These are phyloP conservation scores for Xanthoceras sorbifolium DNA, from an alignment of 345 rosid species.

Conservation along the genomic window DNA sequence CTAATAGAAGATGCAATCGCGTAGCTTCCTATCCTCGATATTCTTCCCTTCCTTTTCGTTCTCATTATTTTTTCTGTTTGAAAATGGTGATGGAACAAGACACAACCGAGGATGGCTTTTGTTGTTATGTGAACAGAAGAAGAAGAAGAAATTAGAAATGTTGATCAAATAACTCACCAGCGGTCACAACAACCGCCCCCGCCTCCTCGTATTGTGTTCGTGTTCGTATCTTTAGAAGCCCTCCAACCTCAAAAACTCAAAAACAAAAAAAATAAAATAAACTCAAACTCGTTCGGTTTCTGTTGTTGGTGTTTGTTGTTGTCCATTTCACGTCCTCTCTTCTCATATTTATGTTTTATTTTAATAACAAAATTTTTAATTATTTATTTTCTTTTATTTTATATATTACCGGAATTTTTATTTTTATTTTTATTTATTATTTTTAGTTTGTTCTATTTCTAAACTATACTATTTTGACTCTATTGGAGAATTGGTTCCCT, in stretches of 20 bases:
- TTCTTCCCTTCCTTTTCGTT: slow-evolving; percentile 49
- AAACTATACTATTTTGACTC: too few relatives aligned
- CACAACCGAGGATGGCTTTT: neutral
- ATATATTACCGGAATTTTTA: neutral
- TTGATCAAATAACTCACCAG: neutral
- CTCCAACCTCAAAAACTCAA: neutral
- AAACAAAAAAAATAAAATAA: too few relatives aligned
- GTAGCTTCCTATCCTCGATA: slow-evolving; percentile 81
- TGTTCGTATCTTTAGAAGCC: neutral
- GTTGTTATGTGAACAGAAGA: neutral
- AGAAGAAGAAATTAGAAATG: neutral
- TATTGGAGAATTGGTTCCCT: too few relatives aligned
- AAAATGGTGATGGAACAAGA: neutral
- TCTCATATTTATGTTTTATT: neutral
- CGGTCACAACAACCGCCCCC: neutral
- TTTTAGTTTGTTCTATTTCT: too few relatives aligned
- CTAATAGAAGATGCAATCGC: slow-evolving; percentile 79
- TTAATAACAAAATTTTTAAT: too few relatives aligned
- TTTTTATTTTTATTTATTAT: too few relatives aligned
- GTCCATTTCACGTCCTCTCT: neutral
- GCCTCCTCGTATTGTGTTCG: neutral
- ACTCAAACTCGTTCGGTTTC: neutral
- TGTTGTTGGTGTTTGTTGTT: neutral
- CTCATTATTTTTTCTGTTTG: slow-evolving; percentile 27
- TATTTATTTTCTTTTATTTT: too few relatives aligned